Evolutionary conservation across 169 alveolate genomes (phyloP).

Genomic region (Ichthyophthirius multifiliis): DNA sequence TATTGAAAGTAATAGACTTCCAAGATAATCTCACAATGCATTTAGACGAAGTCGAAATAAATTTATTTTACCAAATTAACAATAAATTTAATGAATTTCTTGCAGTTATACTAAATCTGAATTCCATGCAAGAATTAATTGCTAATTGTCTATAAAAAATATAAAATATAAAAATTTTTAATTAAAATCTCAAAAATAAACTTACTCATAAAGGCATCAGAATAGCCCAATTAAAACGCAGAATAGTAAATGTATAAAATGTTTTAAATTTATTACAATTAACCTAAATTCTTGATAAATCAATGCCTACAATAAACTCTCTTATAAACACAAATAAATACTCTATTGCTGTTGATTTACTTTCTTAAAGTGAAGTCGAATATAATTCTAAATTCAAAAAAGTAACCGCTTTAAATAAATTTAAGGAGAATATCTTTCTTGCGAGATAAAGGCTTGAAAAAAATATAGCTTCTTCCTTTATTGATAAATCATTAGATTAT

Average conservation of each 20-base stretch:
- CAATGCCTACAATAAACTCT: neutral
- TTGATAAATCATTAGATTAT: neutral
- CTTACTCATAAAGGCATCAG: neutral
- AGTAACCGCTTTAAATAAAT: neutral
- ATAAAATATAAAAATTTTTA: neutral
- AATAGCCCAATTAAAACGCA: neutral
- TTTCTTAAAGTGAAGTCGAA: neutral
- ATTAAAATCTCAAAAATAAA: neutral
- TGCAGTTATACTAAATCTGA: neutral
- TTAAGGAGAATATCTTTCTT: neutral
- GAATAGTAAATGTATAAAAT: neutral
- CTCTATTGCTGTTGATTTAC: neutral
- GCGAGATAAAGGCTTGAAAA: constrained; percentile 7
- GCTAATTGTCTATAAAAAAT: neutral
- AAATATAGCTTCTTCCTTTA: neutral
- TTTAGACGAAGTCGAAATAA: constrained; percentile 14
- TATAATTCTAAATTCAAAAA: neutral
- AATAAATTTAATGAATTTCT: neutral
- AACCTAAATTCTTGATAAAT: neutral
- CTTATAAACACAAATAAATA: neutral
- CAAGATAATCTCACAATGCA: neutral
- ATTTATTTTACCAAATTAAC: constrained; percentile 6
- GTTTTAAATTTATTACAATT: neutral
- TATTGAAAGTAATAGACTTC: neutral
- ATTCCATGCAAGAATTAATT: neutral